Evolutionary conservation across 345 rosid species (phyloP).

Genomic region (Eucalyptus erythrocorys): DNA sequence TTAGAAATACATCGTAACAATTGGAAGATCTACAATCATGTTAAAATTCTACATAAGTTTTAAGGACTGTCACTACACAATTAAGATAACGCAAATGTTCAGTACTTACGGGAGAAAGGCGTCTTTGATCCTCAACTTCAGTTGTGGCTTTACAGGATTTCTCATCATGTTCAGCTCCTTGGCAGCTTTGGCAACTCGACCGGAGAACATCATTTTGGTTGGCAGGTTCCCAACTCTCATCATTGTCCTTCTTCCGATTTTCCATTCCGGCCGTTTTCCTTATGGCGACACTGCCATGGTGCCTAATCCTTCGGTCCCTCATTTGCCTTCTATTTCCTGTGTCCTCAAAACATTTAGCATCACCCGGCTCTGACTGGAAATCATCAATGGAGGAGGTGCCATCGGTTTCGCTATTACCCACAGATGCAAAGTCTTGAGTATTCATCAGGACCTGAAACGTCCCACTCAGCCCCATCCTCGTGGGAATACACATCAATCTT

Average conservation of each 20-base stretch:
- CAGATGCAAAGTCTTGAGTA: not conserved
- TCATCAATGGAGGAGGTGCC: not conserved
- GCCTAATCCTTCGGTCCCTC: not conserved
- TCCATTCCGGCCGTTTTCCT: not conserved
- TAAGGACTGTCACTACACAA: not conserved
- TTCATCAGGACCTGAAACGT: not conserved
- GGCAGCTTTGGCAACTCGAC: not conserved
- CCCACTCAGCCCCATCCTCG: not conserved
- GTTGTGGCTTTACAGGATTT: not conserved
- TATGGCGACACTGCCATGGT: not conserved
- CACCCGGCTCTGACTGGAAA: not conserved
- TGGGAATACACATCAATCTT: not conserved
- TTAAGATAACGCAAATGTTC: not conserved
- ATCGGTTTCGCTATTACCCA: not conserved
- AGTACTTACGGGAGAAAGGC: not conserved
- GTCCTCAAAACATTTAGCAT: not conserved
- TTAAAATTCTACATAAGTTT: not conserved
- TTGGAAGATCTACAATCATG: too few relatives aligned
- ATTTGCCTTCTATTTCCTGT: not conserved
- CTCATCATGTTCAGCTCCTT: not conserved
- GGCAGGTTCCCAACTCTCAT: not conserved
- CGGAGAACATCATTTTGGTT: not conserved
- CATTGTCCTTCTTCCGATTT: not conserved
- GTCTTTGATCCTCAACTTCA: not conserved
- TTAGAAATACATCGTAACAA: too few relatives aligned